These are phyloP conservation scores for Phialophora verrucosa DNA, from an alignment of 2,329 filamentous ascomycete species.

Conservation along the genomic window DNA sequence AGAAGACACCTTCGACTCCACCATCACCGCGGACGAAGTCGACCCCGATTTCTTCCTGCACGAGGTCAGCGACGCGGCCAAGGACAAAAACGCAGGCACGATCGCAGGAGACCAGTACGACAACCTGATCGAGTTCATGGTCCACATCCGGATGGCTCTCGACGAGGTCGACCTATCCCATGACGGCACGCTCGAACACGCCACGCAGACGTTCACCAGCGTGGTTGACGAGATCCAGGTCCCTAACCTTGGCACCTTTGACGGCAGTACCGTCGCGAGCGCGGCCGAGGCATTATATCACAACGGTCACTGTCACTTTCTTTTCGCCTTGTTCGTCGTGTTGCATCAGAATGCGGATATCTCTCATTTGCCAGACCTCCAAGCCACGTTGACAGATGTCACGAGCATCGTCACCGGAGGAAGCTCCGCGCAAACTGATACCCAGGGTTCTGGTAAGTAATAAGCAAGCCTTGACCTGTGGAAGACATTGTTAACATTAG, in stretches of 20 bases:
- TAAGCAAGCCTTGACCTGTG: background rate
- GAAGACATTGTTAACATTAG: background rate
- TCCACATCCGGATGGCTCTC: background rate
- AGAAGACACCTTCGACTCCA: background rate
- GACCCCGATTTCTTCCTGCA: background rate
- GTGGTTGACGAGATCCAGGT: background rate
- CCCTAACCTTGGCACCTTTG: background rate
- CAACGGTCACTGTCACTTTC: background rate
- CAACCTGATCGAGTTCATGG: background rate
- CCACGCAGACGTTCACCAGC: background rate
- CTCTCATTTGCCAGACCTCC: background rate
- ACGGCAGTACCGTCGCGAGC: background rate
- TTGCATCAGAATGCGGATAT: background rate
- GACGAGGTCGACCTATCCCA: background rate
- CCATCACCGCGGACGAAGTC: background rate
- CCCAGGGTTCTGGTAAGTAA: background rate
- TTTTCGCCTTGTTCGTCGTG: background rate
- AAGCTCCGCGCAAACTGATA: background rate
- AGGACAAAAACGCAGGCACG: conserved; percentile 3
- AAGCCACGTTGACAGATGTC: background rate
- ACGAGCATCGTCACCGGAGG: background rate
- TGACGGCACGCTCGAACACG: background rate
- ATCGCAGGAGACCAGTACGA: background rate
- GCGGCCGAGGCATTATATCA: background rate
- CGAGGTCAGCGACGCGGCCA: background rate